A percentile compares a stretch with the other conserved stretches of the same genome.
Evolutionary conservation across 192 early-diverging fungal genomes (phyloP).

Genomic region (Coemansia sp.): DNA sequence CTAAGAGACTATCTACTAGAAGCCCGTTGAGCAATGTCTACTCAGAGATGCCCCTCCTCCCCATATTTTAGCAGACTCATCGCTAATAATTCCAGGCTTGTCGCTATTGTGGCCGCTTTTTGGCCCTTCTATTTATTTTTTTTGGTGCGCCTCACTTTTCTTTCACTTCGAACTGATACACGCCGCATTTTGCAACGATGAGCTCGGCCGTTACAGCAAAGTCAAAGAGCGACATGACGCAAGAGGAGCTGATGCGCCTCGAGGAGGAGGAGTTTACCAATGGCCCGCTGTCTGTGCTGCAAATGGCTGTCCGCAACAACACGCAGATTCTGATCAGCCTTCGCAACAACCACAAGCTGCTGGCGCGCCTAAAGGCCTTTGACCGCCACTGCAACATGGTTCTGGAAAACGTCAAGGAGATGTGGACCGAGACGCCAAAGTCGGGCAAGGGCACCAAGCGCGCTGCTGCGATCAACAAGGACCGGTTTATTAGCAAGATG

Average conservation of each 20-base stretch:
- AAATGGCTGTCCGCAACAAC: constrained; percentile 92
- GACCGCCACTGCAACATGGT: constrained; percentile 99
- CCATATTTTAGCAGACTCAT: not conserved
- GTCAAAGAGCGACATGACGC: constrained; percentile 53
- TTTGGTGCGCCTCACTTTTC: not conserved
- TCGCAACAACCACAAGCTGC: constrained; percentile 97
- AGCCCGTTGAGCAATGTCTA: not conserved
- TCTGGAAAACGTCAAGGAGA: constrained; percentile 99
- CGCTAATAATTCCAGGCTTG: not conserved
- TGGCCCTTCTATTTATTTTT: not conserved
- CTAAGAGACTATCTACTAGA: too few species aligned
- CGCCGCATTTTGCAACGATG: constrained; percentile 14
- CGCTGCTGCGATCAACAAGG: constrained; percentile 95
- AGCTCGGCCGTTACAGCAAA: constrained; percentile 52
- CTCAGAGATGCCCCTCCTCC: not conserved
- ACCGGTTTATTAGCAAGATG: constrained; percentile 98
- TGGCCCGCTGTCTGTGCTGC: constrained; percentile 95
- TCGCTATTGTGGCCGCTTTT: not conserved
- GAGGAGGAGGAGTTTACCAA: constrained; percentile 97
- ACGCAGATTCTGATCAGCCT: constrained; percentile 96
- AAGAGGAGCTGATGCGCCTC: constrained; percentile 82
- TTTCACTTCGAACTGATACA: not conserved
- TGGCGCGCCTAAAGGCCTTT: constrained; percentile 98
- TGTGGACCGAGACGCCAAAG: constrained; percentile 97
- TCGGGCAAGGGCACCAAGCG: constrained; percentile 91